Percentiles rank a stretch among this genome's conserved stretches.
phyloP scores from a whole-genome alignment of 2,329 filamentous ascomycete genomes.

The Biscogniauxia marginata region DNA sequence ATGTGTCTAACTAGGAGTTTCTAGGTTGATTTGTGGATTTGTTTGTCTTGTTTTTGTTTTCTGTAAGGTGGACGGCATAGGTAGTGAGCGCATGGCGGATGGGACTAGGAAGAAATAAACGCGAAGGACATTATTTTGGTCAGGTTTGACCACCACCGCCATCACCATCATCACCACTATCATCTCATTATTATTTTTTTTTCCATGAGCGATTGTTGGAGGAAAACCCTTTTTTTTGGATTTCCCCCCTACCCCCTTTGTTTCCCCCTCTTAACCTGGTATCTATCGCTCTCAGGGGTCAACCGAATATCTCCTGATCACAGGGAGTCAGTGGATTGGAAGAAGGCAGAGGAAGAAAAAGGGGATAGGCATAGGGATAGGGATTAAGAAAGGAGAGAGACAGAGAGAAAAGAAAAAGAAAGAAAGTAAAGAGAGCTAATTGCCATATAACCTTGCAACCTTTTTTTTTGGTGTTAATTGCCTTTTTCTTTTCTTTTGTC shows the following conservation, averaged over 20 bases:
- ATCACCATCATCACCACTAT: neutral
- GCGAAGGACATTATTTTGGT: too few species aligned
- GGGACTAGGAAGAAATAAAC: too few species aligned
- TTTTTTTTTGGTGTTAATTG: conserved; percentile 12
- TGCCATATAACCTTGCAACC: conserved; percentile 1
- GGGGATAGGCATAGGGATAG: neutral
- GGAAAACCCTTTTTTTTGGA: too few species aligned
- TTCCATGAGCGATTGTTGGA: too few species aligned
- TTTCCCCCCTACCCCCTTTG: neutral
- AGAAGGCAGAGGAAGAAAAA: neutral
- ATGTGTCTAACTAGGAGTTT: neutral
- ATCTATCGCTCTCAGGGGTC: too few species aligned
- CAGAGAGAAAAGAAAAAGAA: neutral
- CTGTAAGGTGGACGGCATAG: neutral
- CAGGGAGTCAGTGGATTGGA: neutral
- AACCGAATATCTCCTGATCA: too few species aligned
- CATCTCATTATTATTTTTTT: too few species aligned
- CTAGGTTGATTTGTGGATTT: neutral
- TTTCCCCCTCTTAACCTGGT: too few species aligned
- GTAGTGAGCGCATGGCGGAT: neutral
- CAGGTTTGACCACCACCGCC: too few species aligned
- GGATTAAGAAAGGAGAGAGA: too few species aligned
- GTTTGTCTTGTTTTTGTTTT: neutral
- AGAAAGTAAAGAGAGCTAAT: neutral
- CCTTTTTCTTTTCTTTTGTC: neutral